Evolutionary conservation across 2,329 filamentous ascomycete genomes (phyloP).

Genomic region (Coleophoma crateriformis): DNA sequence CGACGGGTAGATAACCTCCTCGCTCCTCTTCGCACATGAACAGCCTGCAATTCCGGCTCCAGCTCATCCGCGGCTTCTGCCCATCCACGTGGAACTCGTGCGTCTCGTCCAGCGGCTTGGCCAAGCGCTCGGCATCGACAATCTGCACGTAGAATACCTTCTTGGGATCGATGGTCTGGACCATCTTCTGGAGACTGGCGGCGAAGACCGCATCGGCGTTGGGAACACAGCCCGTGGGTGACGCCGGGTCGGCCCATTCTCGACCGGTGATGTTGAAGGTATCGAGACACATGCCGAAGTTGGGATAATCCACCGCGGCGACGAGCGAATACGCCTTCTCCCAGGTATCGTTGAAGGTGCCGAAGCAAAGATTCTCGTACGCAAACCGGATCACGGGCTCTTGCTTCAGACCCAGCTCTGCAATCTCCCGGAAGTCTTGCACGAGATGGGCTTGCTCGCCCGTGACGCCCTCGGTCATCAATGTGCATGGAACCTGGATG

Average conservation of each 20-base stretch:
- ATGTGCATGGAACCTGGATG: slow-evolving; percentile 70
- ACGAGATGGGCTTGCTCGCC: slow-evolving; percentile 51
- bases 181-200: slow-evolving; percentile 22
- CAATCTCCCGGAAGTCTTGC: slow-evolving; percentile 56
- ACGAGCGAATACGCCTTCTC: slow-evolving; percentile 67
- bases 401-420: slow-evolving; percentile 58
- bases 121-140: slow-evolving; percentile 64
- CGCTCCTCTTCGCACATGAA: slow-evolving; percentile 41
- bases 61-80: slow-evolving; percentile 66
- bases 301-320: slow-evolving; percentile 55
- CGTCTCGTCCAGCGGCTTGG: slow-evolving; percentile 46
- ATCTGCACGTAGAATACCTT: slow-evolving; percentile 70
- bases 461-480: slow-evolving; percentile 35
- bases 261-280: slow-evolving; percentile 72
- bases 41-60: slow-evolving; percentile 70
- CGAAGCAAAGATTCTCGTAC: slow-evolving; percentile 71
- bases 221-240: slow-evolving; percentile 22
- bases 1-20: slow-evolving; percentile 54
- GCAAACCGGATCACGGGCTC: slow-evolving; percentile 57
- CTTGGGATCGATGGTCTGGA: slow-evolving; percentile 14
- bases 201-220: slow-evolving; percentile 36
- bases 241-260: slow-evolving; percentile 64
- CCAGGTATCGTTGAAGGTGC: slow-evolving; percentile 66
- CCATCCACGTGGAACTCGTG: slow-evolving; percentile 53
- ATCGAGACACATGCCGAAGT: slow-evolving; percentile 74